Base-by-base conservation (phyloP, 2,329 filamentous ascomycete genomes). In the Blastomyces gilchristii region DNA sequence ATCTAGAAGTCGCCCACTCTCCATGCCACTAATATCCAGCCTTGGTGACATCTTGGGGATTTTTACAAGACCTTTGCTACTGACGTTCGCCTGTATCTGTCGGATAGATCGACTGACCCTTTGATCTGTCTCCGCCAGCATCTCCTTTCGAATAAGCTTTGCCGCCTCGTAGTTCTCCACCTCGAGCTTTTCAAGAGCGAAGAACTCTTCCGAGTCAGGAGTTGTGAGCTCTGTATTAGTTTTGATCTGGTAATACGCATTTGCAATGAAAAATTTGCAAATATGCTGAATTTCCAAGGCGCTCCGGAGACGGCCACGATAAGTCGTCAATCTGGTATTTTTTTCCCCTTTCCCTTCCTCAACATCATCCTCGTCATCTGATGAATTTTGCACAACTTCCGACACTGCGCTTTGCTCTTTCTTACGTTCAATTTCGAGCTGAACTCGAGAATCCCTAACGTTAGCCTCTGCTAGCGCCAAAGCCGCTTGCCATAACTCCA, bases 191-290 rank as follows among this genome's bases (percentile, higher is more conserved):
- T 95, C 89, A 2, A 93, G 76, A 0, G 76, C 75, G 60, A 81
- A 77, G 69, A 87, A 91, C 18, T 87, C 83, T 0, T 86, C 84
- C 0, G 89, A 90, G 5, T 85, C 85, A 0, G 87, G 84, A 28
- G 78, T 71, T 0, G 87, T 91, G 68, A 87, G 77, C 1, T 83
- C 79, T 54, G 83, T 74, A 63, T 92, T 84, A 0, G 85, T 83
- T 71, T 92, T 94, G 65, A 95, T 88, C 70, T 96, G 90, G 71
- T 86, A 97, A 68, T 87, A 87, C 0, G 87, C 88, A 68, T 91
- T 96, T 16, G 87, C 91, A 34, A 87, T 87, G 71, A 95, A 96
- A 76, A 97, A 97, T 0, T 85, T 81, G 39, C 88, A 90, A 67
- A 87, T 86, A 72, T 97, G 93, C 65, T 93, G 83, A 53, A 95